A percentile compares a stretch with the other conserved stretches of the same genome.
Conservation (phyloP, 495 filamentous ascomycete genomes). For the Trichoderma gamsii region DNA sequence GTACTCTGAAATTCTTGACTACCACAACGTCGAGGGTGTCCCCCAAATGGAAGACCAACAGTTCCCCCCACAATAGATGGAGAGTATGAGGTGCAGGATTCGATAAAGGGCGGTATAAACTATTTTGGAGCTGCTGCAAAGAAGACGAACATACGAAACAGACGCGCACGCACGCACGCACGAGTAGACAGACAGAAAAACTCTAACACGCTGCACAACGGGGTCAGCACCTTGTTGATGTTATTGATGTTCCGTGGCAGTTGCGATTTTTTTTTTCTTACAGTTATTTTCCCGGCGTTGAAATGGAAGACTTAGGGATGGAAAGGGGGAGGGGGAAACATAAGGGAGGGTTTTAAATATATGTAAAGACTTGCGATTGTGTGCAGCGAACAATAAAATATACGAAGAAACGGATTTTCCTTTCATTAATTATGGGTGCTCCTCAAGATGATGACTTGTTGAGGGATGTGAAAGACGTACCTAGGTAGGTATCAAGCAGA, state of each 20-base stretch:
- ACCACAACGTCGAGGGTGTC: conserved; percentile 79
- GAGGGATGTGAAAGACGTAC: no score
- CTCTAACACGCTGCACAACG: background rate
- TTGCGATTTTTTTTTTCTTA: background rate
- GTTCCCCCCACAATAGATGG: conserved; percentile 10
- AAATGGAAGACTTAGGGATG: background rate
- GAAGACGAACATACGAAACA: conserved; percentile 1
- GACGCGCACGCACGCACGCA: background rate
- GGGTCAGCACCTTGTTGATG: background rate
- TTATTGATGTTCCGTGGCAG: background rate
- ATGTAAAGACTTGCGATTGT: conserved; percentile 12
- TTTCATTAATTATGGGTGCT: background rate
- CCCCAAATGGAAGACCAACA: conserved; percentile 29
- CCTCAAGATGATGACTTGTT: background rate
- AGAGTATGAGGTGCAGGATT: background rate
- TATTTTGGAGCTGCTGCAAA: background rate
- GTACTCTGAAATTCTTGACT: conserved; percentile 99
- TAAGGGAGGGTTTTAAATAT: background rate
- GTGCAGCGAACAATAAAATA: conserved; percentile 14
- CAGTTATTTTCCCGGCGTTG: conserved; percentile 9
- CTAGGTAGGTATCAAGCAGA: no score
- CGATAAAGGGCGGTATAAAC: background rate
- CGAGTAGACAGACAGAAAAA: conserved; percentile 1
- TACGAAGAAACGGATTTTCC: conserved; percentile 8
- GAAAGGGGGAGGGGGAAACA: background rate